Percentiles rank a stretch among this genome's conserved stretches.
Conservation (phyloP, 2,329 filamentous ascomycete species). For the Zymoseptoria ardabiliae region DNA sequence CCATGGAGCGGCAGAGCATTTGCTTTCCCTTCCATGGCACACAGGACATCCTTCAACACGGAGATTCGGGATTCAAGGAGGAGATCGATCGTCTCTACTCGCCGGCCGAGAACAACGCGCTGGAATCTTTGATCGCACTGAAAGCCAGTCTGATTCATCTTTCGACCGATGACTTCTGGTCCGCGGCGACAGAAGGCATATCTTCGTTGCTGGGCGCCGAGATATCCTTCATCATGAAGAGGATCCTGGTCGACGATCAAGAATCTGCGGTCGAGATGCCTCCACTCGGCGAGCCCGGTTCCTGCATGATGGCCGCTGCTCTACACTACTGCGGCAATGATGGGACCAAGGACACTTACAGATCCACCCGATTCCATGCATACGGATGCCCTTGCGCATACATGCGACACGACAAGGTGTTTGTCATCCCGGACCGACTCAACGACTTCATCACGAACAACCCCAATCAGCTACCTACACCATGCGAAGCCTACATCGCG, state of each 20-base stretch:
- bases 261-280: constrained; percentile 53
- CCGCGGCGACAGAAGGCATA: constrained; percentile 55
- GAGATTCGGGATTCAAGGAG: constrained; percentile 20
- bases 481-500: constrained; percentile 59
- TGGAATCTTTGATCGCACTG: constrained; percentile 52
- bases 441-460: constrained; percentile 53
- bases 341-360: constrained; percentile 46
- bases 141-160: constrained; percentile 49
- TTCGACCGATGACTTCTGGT: constrained; percentile 57
- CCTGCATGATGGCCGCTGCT: constrained; percentile 57
- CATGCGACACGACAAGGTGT: constrained; percentile 66
- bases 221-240: constrained; percentile 61
- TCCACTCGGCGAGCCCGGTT: constrained; percentile 52
- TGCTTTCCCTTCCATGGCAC: constrained; percentile 25
- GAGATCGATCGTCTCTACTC: constrained; percentile 19
- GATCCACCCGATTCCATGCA: constrained; percentile 57
- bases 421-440: constrained; percentile 57
- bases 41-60: constrained; percentile 19
- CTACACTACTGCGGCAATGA: constrained; percentile 57
- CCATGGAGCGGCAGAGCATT: constrained; percentile 21
- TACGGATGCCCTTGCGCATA: constrained; percentile 59
- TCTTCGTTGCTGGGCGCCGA: constrained; percentile 57
- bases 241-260: constrained; percentile 53
- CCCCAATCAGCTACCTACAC: constrained; percentile 53
- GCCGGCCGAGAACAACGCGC: constrained; percentile 51